Conservation (phyloP, 768 basidiomycete species). For the Crucibulum laeve region DNA sequence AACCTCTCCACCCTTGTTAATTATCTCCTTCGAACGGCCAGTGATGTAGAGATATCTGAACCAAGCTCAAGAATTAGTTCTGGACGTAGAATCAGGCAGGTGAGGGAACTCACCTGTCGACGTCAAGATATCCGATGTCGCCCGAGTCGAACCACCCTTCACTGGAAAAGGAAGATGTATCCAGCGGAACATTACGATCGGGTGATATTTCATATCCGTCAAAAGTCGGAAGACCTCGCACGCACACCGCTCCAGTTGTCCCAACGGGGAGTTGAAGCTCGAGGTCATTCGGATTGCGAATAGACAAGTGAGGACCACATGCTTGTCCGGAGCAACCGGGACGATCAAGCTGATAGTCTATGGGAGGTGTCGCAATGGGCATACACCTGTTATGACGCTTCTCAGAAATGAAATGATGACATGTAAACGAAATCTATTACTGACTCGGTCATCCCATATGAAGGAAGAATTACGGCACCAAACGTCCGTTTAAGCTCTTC, state of each 20-base stretch:
- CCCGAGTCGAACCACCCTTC: conserved; percentile 54
- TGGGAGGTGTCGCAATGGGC: conserved; percentile 44
- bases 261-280: conserved; percentile 34
- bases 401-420: conserved; percentile 5
- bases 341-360: conserved; percentile 37
- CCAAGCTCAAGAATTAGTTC: background rate
- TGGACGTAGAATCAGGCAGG: background rate
- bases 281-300: conserved; percentile 30
- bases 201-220: conserved; percentile 44
- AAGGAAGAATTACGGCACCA: conserved; percentile 50
- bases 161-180: conserved; percentile 41
- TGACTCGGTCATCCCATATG: conserved; percentile 56
- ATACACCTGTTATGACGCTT: conserved; percentile 32
- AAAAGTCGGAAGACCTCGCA: conserved; percentile 51
- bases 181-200: conserved; percentile 36
- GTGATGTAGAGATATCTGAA: conserved; percentile 42
- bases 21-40: conserved; percentile 57
- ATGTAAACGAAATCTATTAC: conserved; percentile 8
- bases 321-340: conserved; percentile 44
- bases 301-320: conserved; percentile 42
- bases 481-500: conserved; percentile 43
- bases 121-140: conserved; percentile 42
- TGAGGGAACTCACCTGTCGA: conserved; percentile 28
- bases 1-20: conserved; percentile 58
- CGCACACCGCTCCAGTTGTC: conserved; percentile 45